Percentiles rank a stretch among this genome's conserved stretches.
phyloP scores from a whole-genome alignment of 1,139 yeast genomes.

The Eremothecium sinecaudum region DNA sequence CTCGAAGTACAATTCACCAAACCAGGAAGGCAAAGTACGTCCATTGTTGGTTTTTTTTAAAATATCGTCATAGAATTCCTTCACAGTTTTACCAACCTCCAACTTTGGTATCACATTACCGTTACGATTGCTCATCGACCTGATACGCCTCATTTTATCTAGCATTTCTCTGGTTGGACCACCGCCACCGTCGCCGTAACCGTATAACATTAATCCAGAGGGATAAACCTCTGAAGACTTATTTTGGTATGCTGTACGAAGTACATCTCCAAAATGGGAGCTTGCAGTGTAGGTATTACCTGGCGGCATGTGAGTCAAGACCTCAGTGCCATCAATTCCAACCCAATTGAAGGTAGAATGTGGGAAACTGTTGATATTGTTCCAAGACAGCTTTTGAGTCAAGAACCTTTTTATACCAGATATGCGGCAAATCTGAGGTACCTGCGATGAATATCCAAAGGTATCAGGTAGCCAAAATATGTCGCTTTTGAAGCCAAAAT shows the following conservation, averaged over 20 bases:
- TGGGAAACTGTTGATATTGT: constrained; percentile 84
- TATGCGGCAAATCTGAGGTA: constrained; percentile 82
- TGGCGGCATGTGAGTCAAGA: constrained; percentile 95
- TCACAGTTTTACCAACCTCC: constrained; percentile 59
- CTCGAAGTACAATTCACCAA: constrained; percentile 88
- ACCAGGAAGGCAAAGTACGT: constrained; percentile 68
- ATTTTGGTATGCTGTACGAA: constrained; percentile 69
- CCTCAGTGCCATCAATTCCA: constrained; percentile 87
- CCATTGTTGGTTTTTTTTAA: constrained; percentile 59
- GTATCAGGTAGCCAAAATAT: constrained; percentile 96
- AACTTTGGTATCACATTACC: constrained; percentile 75
- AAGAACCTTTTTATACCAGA: constrained; percentile 78
- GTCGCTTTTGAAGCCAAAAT: constrained; percentile 67
- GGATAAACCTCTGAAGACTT: constrained; percentile 75
- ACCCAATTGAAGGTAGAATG: constrained; percentile 90
- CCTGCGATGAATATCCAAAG: constrained; percentile 90
- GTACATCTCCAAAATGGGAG: constrained; percentile 88
- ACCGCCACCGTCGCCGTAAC: constrained; percentile 98
- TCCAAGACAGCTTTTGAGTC: constrained; percentile 94
- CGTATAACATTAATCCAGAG: constrained; percentile 71
- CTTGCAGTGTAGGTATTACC: constrained; percentile 89
- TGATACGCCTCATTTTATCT: constrained; percentile 80
- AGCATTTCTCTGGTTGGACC: constrained; percentile 93
- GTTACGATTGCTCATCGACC: constrained; percentile 75
- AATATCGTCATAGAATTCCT: constrained; percentile 66